A percentile compares a stretch with the other conserved stretches of the same genome.
Conservation (phyloP, 225 moss, liverwort and hornwort species). For the Pseudisothecium myosuroides region DNA sequence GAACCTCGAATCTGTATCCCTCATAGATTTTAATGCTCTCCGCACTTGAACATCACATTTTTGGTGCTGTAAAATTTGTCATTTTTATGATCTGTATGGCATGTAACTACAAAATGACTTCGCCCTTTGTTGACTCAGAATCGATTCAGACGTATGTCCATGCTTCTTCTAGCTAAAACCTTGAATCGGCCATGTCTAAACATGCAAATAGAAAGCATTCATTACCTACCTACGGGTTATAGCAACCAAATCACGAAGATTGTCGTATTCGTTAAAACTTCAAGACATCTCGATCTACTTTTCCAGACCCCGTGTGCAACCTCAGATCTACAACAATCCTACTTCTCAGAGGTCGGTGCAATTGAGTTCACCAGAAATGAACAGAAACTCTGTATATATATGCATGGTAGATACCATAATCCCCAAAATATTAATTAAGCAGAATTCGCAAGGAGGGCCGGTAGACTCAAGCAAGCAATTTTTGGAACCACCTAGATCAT, state of each 20-base stretch:
- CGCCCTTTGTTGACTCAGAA: too few relatives aligned
- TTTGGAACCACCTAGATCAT: background rate
- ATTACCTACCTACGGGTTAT: background rate
- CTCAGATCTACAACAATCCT: too few relatives aligned
- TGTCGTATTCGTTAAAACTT: background rate
- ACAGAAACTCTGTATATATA: background rate
- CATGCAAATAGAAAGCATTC: background rate
- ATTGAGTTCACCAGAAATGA: background rate
- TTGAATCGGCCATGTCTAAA: background rate
- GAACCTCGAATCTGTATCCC: background rate
- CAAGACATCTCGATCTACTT: background rate
- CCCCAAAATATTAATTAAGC: too few relatives aligned
- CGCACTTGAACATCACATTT: background rate
- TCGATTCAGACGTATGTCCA: background rate
- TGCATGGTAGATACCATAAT: too few relatives aligned
- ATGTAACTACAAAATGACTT: background rate
- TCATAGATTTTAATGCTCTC: background rate
- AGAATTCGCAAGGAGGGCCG: too few relatives aligned
- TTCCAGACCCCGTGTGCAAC: background rate
- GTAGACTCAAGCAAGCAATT: too few relatives aligned
- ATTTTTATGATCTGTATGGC: background rate
- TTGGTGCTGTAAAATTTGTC: background rate
- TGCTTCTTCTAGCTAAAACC: background rate
- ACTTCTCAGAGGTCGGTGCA: background rate
- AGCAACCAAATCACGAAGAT: too few relatives aligned